Evolutionary conservation across 352 stramenopile species (phyloP), one percentile per base, ranked within the genome.

Genomic region (Phytophthora tentaculata): DNA sequence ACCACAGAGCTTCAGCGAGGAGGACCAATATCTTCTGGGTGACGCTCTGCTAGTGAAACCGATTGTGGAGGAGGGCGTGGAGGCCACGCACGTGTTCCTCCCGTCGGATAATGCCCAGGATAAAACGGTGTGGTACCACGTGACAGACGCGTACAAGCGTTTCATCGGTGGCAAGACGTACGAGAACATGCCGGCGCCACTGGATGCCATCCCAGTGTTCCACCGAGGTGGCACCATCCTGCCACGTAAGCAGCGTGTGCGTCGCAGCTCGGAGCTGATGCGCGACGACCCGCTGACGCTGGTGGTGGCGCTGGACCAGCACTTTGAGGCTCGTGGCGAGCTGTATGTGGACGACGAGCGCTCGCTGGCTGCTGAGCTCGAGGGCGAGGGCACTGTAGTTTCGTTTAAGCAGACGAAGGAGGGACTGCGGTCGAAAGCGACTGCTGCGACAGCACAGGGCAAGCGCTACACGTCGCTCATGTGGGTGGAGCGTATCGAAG

Each of bases 311-410:
- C 77, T 99, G 37, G 89, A 99, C 68, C 71, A 75, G 10, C 66
- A 76, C 20, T 81, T 86, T n/a, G 73, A 84, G 35, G 97, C 97
- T 8, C 60, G 61, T 3, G 98, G 98, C 14, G 57, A 77, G 24
- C 81, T 99, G 0, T 99, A 99, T 76, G 85, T 99, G 53, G 98
- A 99, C 71, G 97, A 99, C 67, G 95, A 98, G 83, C 76, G 84
- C 48, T 98, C 88, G n/a, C 77, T 92, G 41, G 89, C 79, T 26
- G 83, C 85, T 32, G 73, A 86, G 51, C 61, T 82, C 14, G 66
- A 89, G 23, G 69, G 74, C 7, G 69, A 69, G 16, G 92, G 79
- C 53, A 86, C 83, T 13, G 28, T 69, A n/a, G 79, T 95, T 20
- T 57, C 60, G 28, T 80, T 92, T 49, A 51, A 67, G 7, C 72